phyloP scores from a whole-genome alignment of 2,329 filamentous ascomycete species.

The Ophiocordyceps camponoti-leonardi region DNA sequence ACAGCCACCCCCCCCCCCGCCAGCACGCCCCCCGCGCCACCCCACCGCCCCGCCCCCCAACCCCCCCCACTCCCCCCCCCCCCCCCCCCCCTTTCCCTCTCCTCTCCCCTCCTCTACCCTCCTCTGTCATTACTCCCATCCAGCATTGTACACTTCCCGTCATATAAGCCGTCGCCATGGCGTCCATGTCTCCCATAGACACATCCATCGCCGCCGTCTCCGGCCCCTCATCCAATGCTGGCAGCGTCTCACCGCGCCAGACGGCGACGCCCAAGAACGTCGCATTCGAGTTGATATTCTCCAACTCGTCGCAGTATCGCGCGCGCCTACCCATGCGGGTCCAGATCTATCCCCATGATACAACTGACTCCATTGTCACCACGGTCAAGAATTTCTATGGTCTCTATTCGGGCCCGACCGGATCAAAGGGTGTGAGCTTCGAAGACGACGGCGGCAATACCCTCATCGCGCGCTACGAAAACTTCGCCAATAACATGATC shows the following conservation, averaged over 20 bases:
- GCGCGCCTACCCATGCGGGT: slow-evolving; percentile 72
- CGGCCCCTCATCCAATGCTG: slow-evolving; percentile 20
- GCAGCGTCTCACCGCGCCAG: slow-evolving; percentile 29
- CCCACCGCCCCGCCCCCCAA: no score
- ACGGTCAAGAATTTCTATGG: slow-evolving; percentile 99
- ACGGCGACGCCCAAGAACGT: slow-evolving; percentile 49
- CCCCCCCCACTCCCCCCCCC: no score
- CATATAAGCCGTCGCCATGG: slow-evolving; percentile 16
- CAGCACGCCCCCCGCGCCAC: no score
- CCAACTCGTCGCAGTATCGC: slow-evolving; percentile 48
- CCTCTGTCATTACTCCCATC: slow-evolving; percentile 1
- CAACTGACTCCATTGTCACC: slow-evolving; percentile 91
- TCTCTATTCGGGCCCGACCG: slow-evolving; percentile 58
- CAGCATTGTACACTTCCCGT: background rate
- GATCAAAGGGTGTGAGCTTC: slow-evolving; percentile 76
- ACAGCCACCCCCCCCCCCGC: no score
- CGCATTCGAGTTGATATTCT: slow-evolving; percentile 60
- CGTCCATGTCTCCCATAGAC: slow-evolving; percentile 28
- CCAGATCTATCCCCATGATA: slow-evolving; percentile 89
- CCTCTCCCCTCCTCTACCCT: no score
- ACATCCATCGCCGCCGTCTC: slow-evolving; percentile 13
- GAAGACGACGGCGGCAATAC: slow-evolving; percentile 81
- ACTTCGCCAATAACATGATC: slow-evolving; percentile 81
- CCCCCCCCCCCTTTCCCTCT: no score
- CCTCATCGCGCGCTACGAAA: slow-evolving; percentile 90